These are phyloP conservation scores for Phylloporus sp. DNA, from an alignment of 768 basidiomycete genomes.

Conservation along the genomic window DNA sequence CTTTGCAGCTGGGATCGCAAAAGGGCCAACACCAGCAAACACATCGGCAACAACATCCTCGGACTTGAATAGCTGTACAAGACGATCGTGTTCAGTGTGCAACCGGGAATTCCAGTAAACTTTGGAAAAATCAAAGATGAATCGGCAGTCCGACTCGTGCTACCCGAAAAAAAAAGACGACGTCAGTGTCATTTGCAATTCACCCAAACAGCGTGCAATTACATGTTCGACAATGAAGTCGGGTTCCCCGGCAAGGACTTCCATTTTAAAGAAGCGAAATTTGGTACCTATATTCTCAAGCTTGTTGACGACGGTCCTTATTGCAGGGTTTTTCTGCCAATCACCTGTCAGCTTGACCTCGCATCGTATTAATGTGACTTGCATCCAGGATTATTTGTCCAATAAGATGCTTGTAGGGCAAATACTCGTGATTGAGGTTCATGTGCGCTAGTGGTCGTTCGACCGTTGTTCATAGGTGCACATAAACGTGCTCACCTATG, in stretches of 20 bases:
- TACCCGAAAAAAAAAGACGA: constrained; percentile 28
- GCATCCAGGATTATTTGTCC: constrained; percentile 92
- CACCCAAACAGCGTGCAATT: constrained; percentile 23
- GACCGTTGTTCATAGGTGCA: neutral
- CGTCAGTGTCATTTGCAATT: neutral
- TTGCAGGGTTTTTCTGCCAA: constrained; percentile 80
- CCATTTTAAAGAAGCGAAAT: constrained; percentile 96
- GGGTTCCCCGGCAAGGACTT: constrained; percentile 87
- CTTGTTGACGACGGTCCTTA: constrained; percentile 95
- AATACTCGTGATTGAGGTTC: constrained; percentile 85
- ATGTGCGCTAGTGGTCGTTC: constrained; percentile 63
- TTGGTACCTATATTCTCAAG: constrained; percentile 77
- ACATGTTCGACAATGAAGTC: constrained; percentile 88
- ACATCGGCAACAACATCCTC: constrained; percentile 87
- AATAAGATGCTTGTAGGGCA: constrained; percentile 88
- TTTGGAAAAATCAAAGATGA: constrained; percentile 90
- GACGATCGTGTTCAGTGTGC: constrained; percentile 84
- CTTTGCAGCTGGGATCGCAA: constrained; percentile 89
- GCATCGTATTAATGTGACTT: constrained; percentile 25
- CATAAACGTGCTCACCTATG: constrained; percentile 58
- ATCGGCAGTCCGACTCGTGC: constrained; percentile 83
- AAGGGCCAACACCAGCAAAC: constrained; percentile 97
- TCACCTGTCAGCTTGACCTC: constrained; percentile 6
- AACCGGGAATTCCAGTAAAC: constrained; percentile 99
- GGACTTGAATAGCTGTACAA: constrained; percentile 69